Conservation (phyloP, 2,329 filamentous ascomycete genomes). For the Penicillium sp. region DNA sequence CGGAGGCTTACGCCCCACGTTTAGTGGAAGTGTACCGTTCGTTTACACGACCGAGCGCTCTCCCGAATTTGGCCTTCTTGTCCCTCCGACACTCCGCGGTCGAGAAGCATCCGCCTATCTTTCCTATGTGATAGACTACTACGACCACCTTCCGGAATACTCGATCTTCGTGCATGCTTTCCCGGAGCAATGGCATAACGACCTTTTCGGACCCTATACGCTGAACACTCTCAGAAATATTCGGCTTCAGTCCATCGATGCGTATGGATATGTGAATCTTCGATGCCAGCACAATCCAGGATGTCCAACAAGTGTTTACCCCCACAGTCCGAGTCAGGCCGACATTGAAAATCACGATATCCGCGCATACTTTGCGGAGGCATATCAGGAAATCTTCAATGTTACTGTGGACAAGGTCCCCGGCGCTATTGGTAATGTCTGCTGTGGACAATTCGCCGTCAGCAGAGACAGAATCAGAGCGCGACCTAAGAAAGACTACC, state of each 20-base stretch:
- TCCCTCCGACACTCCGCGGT: slow-evolving; percentile 43
- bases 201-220: slow-evolving; percentile 25
- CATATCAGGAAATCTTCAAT: slow-evolving; percentile 11
- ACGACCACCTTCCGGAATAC: slow-evolving; percentile 59
- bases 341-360: slow-evolving; percentile 24
- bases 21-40: slow-evolving; percentile 18
- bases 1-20: not conserved
- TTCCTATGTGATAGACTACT: slow-evolving; percentile 63
- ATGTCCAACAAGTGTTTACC: slow-evolving; percentile 37
- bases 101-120: slow-evolving; percentile 64
- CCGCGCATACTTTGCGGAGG: slow-evolving; percentile 19
- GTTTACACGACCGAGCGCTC: slow-evolving; percentile 22
- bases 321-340: slow-evolving; percentile 26
- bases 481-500: slow-evolving; percentile 32
- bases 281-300: slow-evolving; percentile 36
- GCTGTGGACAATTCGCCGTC: slow-evolving; percentile 40
- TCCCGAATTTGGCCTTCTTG: slow-evolving; percentile 16
- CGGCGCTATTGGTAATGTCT: slow-evolving; percentile 31
- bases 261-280: slow-evolving; percentile 38
- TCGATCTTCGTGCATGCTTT: slow-evolving; percentile 58
- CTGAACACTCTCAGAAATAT: slow-evolving; percentile 24
- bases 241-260: slow-evolving; percentile 31
- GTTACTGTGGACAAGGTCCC: slow-evolving; percentile 21
- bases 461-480: slow-evolving; percentile 33
- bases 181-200: slow-evolving; percentile 30